phyloP scores from a whole-genome alignment of 768 basidiomycete genomes.

The Trametes cubensis region DNA sequence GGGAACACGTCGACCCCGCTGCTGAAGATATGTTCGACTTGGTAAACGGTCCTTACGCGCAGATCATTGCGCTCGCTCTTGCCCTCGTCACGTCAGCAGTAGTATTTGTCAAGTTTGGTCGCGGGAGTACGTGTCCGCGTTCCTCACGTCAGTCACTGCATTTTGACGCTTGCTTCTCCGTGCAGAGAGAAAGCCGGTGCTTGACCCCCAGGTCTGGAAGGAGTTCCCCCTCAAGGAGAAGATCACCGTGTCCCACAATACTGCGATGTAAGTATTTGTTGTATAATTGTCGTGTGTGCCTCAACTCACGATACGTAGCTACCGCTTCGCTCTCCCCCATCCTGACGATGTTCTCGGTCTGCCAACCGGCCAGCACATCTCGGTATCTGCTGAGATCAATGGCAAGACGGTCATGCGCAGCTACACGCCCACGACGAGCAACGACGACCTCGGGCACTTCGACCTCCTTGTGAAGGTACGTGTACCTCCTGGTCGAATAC shows the following conservation, averaged over 20 bases:
- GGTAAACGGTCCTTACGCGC: slow-evolving; percentile 38
- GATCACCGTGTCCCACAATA: slow-evolving; percentile 88
- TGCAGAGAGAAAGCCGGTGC: slow-evolving; percentile 66
- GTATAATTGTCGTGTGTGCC: not conserved
- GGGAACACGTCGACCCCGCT: slow-evolving; percentile 8
- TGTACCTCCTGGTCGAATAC: slow-evolving; percentile 2
- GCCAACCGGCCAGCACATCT: slow-evolving; percentile 96
- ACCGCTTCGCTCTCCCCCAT: slow-evolving; percentile 86
- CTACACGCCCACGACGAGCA: slow-evolving; percentile 95
- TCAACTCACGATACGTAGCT: slow-evolving; percentile 49
- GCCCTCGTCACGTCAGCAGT: slow-evolving; percentile 51
- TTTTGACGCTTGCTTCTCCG: slow-evolving; percentile 9
- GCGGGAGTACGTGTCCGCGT: slow-evolving; percentile 12
- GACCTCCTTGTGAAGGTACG: slow-evolving; percentile 95
- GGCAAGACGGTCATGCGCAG: slow-evolving; percentile 89
- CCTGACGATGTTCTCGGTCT: slow-evolving; percentile 82
- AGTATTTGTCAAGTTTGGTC: slow-evolving; percentile 54
- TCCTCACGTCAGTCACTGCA: slow-evolving; percentile 4
- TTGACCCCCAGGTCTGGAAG: slow-evolving; percentile 79
- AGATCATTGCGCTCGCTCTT: slow-evolving; percentile 56
- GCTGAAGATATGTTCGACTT: slow-evolving; percentile 20
- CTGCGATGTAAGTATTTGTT: slow-evolving; percentile 73
- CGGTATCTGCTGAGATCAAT: slow-evolving; percentile 85
- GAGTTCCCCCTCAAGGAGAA: slow-evolving; percentile 83
- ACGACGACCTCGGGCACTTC: slow-evolving; percentile 92